Evolutionary conservation across 345 rosid species (phyloP).

Genomic region (Murraya koenigii): DNA sequence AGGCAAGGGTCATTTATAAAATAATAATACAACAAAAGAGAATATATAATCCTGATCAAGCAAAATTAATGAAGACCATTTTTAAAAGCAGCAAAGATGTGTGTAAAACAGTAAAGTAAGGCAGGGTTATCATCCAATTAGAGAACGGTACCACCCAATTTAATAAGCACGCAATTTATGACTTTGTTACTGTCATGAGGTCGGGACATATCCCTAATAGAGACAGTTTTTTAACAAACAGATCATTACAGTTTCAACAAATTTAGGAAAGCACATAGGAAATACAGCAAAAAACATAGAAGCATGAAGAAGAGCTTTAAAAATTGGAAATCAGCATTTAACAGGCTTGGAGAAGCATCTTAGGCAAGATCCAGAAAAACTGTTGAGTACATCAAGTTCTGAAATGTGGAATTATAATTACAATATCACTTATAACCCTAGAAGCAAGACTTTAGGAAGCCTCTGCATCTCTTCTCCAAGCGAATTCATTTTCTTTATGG

Average conservation of each 20-base stretch:
- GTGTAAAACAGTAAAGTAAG: not conserved
- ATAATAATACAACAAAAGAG: not conserved
- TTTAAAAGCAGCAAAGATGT: not conserved
- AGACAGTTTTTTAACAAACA: not conserved
- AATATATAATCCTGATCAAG: not conserved
- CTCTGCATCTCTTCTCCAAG: not conserved
- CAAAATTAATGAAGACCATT: not conserved
- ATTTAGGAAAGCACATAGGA: not conserved
- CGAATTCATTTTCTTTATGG: not conserved
- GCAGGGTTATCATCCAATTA: not conserved
- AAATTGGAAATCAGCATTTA: not conserved
- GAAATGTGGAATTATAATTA: not conserved
- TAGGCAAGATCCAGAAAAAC: not conserved
- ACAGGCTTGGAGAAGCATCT: conserved; percentile 1
- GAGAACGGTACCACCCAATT: not conserved
- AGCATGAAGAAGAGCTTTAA: conserved; percentile 3
- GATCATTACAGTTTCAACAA: not conserved
- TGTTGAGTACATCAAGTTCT: not conserved
- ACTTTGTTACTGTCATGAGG: not conserved
- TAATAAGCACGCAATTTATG: not conserved
- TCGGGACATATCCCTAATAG: not conserved
- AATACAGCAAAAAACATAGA: not conserved
- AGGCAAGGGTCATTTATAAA: conserved; percentile 6
- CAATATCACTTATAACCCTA: not conserved
- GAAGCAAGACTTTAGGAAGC: not conserved